phyloP scores from a whole-genome alignment of 192 early-diverging fungal species.

The Backusella westeae region DNA sequence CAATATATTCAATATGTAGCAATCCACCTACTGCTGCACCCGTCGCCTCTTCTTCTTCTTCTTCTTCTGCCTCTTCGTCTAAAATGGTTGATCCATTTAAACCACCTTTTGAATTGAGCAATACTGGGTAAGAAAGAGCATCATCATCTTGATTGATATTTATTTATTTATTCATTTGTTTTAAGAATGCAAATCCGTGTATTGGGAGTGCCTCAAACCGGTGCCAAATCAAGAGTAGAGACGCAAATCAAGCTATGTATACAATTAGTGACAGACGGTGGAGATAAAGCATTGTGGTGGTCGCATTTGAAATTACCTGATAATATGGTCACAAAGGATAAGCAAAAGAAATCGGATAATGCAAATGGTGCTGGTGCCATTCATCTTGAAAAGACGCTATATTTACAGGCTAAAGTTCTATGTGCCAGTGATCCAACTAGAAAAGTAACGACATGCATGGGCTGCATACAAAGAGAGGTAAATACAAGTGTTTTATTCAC shows the following conservation, averaged over 20 bases:
- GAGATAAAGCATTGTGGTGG: slow-evolving; percentile 75
- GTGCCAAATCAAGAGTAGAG: slow-evolving; percentile 87
- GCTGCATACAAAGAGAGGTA: slow-evolving; percentile 84
- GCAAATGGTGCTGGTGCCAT: not conserved
- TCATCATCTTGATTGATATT: not conserved
- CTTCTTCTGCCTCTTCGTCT: not conserved
- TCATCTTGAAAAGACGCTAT: slow-evolving; percentile 46
- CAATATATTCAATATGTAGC: not conserved
- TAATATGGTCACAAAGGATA: slow-evolving; percentile 81
- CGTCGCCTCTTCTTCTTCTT: not conserved
- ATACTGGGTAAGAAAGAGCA: not conserved
- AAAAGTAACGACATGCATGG: slow-evolving; percentile 75
- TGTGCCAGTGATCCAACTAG: slow-evolving; percentile 82
- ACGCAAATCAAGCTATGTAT: slow-evolving; percentile 93
- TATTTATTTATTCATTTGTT: not conserved
- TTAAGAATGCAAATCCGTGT: slow-evolving; percentile 35
- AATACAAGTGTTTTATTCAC: not conserved
- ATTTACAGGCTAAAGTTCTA: slow-evolving; percentile 76
- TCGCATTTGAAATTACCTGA: slow-evolving; percentile 86
- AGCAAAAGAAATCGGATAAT: slow-evolving; percentile 41
- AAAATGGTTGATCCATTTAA: slow-evolving; percentile 3
- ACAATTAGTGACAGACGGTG: slow-evolving; percentile 72
- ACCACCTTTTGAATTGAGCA: not conserved
- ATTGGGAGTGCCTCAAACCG: slow-evolving; percentile 48
- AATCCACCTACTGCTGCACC: not conserved